These are phyloP conservation scores for Cryptosporidium parvum DNA, from an alignment of 169 alveolate species.

Conservation along the genomic window DNA sequence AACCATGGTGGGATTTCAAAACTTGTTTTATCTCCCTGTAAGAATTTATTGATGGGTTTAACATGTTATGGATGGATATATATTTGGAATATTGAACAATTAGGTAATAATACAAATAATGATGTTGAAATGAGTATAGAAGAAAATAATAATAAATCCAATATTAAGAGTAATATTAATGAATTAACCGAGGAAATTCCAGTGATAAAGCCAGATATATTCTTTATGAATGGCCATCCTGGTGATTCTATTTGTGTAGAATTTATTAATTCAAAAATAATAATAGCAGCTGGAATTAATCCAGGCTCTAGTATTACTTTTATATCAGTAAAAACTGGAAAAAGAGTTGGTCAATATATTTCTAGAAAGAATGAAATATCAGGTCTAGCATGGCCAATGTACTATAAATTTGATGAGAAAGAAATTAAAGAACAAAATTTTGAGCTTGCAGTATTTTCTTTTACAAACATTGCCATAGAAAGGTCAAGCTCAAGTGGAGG, in stretches of 20 bases:
- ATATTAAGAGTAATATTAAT: not conserved
- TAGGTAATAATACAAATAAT: not conserved
- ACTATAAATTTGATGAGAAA: slow-evolving; percentile 31
- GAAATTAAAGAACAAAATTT: slow-evolving; percentile 21
- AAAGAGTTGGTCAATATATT: slow-evolving; percentile 21
- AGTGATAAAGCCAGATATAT: slow-evolving; percentile 18
- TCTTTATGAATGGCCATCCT: slow-evolving; percentile 36
- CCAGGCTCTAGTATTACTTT: slow-evolving; percentile 60
- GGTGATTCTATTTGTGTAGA: slow-evolving; percentile 67
- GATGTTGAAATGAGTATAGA: not conserved
- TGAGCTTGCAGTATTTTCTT: slow-evolving; percentile 62
- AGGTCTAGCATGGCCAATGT: slow-evolving; percentile 75
- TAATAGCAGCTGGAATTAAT: slow-evolving; percentile 61
- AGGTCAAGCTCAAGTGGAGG: slow-evolving; percentile 72
- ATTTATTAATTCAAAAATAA: slow-evolving; percentile 38
- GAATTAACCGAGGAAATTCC: not conserved
- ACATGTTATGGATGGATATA: slow-evolving; percentile 76
- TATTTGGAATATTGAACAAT: slow-evolving; percentile 37
- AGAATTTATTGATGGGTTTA: slow-evolving; percentile 32
- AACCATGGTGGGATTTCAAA: slow-evolving; percentile 70
- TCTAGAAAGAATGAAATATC: slow-evolving; percentile 38
- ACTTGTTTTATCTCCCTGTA: slow-evolving; percentile 40
- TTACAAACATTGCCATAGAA: slow-evolving; percentile 61
- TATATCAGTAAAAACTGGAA: slow-evolving; percentile 64
- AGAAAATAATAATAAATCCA: not conserved